phyloP scores from a whole-genome alignment of 768 basidiomycete genomes.

The Auricularia sp. region DNA sequence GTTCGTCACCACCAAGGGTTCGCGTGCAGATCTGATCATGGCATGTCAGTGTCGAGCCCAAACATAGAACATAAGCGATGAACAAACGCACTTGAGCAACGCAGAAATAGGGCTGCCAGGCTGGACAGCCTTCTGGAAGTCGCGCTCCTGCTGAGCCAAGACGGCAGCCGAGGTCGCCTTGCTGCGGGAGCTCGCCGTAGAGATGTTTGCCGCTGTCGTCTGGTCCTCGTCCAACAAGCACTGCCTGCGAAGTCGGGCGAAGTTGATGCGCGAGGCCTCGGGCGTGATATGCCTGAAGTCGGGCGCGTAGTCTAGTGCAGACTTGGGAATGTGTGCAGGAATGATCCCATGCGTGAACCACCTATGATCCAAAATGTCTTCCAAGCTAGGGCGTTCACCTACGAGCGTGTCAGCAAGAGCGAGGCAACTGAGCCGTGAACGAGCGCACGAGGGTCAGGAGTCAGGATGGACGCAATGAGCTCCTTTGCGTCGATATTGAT shows the following conservation, averaged over 20 bases:
- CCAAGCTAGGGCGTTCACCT: slow-evolving; percentile 67
- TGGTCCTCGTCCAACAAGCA: slow-evolving; percentile 58
- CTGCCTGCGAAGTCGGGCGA: slow-evolving; percentile 51
- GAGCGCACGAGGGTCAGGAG: slow-evolving; percentile 52
- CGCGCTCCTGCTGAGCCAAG: slow-evolving; percentile 78
- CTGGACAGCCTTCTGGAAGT: slow-evolving; percentile 93
- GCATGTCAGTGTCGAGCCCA: neutral
- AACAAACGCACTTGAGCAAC: slow-evolving; percentile 40
- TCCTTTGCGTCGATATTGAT: slow-evolving; percentile 64
- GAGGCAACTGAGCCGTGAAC: neutral
- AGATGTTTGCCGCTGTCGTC: slow-evolving; percentile 24
- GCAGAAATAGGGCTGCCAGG: slow-evolving; percentile 92
- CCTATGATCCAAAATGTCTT: slow-evolving; percentile 71
- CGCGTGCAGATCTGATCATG: slow-evolving; percentile 53
- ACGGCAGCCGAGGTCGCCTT: slow-evolving; percentile 16
- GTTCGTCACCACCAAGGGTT: slow-evolving; percentile 65
- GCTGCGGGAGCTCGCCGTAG: slow-evolving; percentile 10
- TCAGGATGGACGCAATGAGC: slow-evolving; percentile 77
- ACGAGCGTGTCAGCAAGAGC: neutral
- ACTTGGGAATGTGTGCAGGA: slow-evolving; percentile 68
- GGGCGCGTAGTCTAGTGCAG: slow-evolving; percentile 66
- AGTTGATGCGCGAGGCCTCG: slow-evolving; percentile 54
- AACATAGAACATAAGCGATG: neutral
- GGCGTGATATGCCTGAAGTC: slow-evolving; percentile 63
- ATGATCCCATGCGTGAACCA: slow-evolving; percentile 80